Evolutionary conservation across 805 yeast species (phyloP).

Genomic region (Monosporozyma unispora): DNA sequence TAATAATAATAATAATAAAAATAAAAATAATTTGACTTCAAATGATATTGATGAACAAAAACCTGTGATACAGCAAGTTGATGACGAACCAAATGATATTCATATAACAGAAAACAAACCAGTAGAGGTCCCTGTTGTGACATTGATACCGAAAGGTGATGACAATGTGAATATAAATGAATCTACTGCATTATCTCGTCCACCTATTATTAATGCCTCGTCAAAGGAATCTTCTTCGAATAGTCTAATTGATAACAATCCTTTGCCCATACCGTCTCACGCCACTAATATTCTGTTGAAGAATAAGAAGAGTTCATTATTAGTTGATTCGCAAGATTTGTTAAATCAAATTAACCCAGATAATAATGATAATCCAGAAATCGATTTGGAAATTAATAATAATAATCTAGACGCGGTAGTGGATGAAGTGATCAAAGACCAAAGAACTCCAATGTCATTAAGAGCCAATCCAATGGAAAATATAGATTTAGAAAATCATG

Average conservation of each 20-base stretch:
- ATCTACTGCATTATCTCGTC: neutral
- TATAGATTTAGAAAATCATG: neutral
- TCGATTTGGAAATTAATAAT: neutral
- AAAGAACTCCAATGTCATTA: neutral
- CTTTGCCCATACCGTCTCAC: slow-evolving; percentile 23
- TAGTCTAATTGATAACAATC: slow-evolving; percentile 19
- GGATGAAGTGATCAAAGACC: neutral
- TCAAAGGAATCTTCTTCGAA: neutral
- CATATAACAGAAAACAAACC: neutral
- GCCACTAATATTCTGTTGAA: slow-evolving; percentile 24
- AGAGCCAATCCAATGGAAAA: neutral
- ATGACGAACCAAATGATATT: neutral
- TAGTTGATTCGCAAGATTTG: slow-evolving; percentile 14
- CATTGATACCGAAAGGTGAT: neutral
- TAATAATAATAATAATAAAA: too few relatives aligned
- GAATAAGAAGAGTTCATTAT: slow-evolving; percentile 31
- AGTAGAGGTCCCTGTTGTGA: neutral
- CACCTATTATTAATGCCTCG: neutral
- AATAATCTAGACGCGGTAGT: neutral
- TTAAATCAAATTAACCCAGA: neutral
- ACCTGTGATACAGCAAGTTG: neutral
- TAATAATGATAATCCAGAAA: neutral
- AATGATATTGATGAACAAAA: neutral
- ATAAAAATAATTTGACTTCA: neutral
- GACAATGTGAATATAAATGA: neutral